Percentiles rank a stretch among this genome's conserved stretches.
Conservation (phyloP, 1,284 basidiomycete genomes). For the Malassezia sp. region DNA sequence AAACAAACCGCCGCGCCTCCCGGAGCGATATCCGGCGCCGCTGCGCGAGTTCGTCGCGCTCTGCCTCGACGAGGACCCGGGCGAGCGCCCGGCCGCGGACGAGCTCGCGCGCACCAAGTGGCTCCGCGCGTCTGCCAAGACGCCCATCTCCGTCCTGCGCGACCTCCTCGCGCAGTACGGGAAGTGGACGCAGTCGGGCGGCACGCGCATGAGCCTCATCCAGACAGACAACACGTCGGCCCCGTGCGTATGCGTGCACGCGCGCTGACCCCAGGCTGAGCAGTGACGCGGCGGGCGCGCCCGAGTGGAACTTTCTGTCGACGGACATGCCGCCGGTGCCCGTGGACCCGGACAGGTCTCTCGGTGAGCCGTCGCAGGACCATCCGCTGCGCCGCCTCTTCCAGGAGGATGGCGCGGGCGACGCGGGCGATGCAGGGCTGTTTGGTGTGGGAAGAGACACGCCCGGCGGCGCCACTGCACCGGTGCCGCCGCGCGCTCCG, state of each 20-base stretch:
- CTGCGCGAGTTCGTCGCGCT: conserved; percentile 78
- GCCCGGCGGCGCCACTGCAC: no score
- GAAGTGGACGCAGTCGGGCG: conserved; percentile 66
- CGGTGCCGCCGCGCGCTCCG: no score
- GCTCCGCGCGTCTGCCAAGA: conserved; percentile 69
- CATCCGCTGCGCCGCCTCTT: conserved; percentile 10
- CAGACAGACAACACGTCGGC: background rate
- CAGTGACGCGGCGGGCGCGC: conserved; percentile 6
- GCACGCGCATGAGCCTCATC: conserved; percentile 62
- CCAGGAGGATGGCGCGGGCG: background rate
- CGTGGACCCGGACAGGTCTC: no score
- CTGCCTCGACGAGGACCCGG: conserved; percentile 73
- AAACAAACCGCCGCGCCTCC: conserved; percentile 68
- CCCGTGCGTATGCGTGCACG: background rate
- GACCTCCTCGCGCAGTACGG: conserved; percentile 70
- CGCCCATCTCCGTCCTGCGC: conserved; percentile 56
- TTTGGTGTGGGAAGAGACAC: no score
- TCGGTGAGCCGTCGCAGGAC: conserved; percentile 5
- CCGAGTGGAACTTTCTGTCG: conserved; percentile 13
- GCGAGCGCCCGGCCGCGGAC: conserved; percentile 72
- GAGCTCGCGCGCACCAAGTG: conserved; percentile 83
- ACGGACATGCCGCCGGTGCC: background rate
- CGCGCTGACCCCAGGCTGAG: background rate
- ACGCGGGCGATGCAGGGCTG: no score
- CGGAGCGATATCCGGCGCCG: conserved; percentile 60